Evolutionary conservation across 148 eudicot genomes (phyloP), one percentile per base, ranked within the genome.

Genomic region (Heliamphora exappendiculata): DNA sequence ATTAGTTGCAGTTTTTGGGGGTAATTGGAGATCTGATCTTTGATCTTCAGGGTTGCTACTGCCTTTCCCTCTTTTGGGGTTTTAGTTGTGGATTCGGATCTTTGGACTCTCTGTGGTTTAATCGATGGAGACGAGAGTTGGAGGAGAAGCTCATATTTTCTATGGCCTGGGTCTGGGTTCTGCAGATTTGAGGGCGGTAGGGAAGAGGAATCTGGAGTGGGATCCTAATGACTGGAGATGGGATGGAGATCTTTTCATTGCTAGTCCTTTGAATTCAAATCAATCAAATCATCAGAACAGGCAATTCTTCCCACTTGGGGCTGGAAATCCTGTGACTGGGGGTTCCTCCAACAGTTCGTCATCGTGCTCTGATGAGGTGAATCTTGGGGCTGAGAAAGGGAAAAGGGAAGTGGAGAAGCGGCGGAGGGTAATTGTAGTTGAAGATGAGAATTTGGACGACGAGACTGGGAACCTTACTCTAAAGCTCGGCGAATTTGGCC

Each of bases 141-240:
- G 88, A 58, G 86, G 88, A 49, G 81, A 87, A 66, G 65, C 70
- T 67, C 87, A 67, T 55, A 73, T 65, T 72, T 72, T 81, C 60
- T 88, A 78, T 75, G 91, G 84, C 13, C 80, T 82, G 19, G 81
- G 84, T 16, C 80, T 82, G 19, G 81, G 75, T 74, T 76, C 78
- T 17, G 45, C 88, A 14, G 81, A 84, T 49, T 70, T 78, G 79
- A 84, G 85, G 78, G 83, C 84, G 1, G 78, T 79, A 20, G 92
- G 93, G 73, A 89, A 91, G 83, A 88, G 85, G 85, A 81, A 70
- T 74, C 72, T 86, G 54, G 98, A 93, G 76, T 93, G 98, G 98
- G 90, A 89, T 80, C 88, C 89, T 78, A 91, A 87, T 86, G 92
- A 93, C 62, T 93, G 98, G 96, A 89, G 79, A 77, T 93, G 98